Evolutionary conservation across 257 asterid genomes (phyloP).

Genomic region (Solanum pennellii): DNA sequence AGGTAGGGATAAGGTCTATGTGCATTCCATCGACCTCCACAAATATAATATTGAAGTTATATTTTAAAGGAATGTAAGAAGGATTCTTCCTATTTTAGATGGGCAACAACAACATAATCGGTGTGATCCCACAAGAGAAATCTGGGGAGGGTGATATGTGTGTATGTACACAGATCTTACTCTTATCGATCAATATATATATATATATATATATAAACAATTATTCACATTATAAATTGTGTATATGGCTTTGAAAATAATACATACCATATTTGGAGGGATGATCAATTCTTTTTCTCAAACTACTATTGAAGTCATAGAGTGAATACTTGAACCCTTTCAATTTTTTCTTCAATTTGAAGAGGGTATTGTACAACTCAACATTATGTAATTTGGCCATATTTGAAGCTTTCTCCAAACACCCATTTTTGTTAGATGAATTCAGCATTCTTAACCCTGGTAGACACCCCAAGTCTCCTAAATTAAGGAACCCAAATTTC

Average conservation of each 20-base stretch:
- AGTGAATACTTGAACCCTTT: constrained; percentile 41
- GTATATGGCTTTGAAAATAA: background rate
- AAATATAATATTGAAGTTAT: no score
- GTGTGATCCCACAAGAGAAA: background rate
- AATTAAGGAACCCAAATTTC: constrained; percentile 46
- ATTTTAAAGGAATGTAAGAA: background rate
- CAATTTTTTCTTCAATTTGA: constrained; percentile 21
- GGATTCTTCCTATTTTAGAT: background rate
- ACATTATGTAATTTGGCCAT: constrained; percentile 41
- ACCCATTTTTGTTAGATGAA: constrained; percentile 12
- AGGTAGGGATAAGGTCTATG: no score
- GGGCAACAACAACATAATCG: background rate
- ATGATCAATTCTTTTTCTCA: constrained; percentile 17
- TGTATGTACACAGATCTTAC: background rate
- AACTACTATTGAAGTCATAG: constrained; percentile 29
- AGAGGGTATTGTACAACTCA: constrained; percentile 15
- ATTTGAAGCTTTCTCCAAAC: constrained; percentile 35
- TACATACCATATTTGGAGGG: constrained; percentile 42
- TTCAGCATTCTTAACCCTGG: constrained; percentile 46
- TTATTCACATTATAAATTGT: background rate
- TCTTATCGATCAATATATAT: background rate
- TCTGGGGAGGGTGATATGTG: background rate
- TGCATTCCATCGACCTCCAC: no score
- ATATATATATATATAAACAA: background rate
- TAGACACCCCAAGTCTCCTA: constrained; percentile 56